Percentiles rank a stretch among this genome's conserved stretches.
Conservation (phyloP, 164 flowering plant species). For the Nymphaea colorata region DNA sequence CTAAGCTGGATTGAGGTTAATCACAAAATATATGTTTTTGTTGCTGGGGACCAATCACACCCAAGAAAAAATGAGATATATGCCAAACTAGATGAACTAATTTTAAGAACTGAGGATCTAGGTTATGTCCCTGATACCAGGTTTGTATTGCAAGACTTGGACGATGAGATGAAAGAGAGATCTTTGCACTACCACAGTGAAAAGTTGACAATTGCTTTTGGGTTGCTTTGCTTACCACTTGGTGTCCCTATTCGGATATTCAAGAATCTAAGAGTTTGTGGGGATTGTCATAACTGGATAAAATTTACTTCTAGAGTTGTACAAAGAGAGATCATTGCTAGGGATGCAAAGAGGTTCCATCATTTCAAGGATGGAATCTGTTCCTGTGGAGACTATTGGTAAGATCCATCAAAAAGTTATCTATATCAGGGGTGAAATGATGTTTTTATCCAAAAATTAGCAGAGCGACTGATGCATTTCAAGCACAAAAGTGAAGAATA, state of each 20-base stretch:
- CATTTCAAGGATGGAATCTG: constrained; percentile 34
- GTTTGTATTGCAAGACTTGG: constrained; percentile 34
- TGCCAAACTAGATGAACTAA: constrained; percentile 19
- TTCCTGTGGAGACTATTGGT: constrained; percentile 50
- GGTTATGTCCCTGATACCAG: constrained; percentile 46
- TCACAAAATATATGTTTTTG: constrained; percentile 25
- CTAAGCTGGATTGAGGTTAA: constrained; percentile 39
- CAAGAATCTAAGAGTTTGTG: constrained; percentile 50
- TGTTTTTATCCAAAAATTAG: too few species aligned
- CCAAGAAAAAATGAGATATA: constrained; percentile 21
- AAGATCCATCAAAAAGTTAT: constrained; percentile 4
- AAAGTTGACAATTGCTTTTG: constrained; percentile 42
- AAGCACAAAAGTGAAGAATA: too few species aligned
- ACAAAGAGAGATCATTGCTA: constrained; percentile 34
- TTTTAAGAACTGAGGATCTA: constrained; percentile 16
- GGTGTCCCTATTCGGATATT: constrained; percentile 25
- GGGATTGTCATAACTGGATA: constrained; percentile 45
- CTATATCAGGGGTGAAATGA: too few species aligned
- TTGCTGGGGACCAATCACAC: constrained; percentile 35
- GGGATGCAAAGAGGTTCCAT: constrained; percentile 50
- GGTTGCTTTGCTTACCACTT: constrained; percentile 15
- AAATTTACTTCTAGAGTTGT: constrained; percentile 18
- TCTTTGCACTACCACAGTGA: constrained; percentile 41
- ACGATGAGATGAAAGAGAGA: constrained; percentile 27
- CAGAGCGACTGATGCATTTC: too few species aligned